These are phyloP conservation scores for Sphaerulina musiva DNA, from an alignment of 2,329 filamentous ascomycete species.

Conservation along the genomic window DNA sequence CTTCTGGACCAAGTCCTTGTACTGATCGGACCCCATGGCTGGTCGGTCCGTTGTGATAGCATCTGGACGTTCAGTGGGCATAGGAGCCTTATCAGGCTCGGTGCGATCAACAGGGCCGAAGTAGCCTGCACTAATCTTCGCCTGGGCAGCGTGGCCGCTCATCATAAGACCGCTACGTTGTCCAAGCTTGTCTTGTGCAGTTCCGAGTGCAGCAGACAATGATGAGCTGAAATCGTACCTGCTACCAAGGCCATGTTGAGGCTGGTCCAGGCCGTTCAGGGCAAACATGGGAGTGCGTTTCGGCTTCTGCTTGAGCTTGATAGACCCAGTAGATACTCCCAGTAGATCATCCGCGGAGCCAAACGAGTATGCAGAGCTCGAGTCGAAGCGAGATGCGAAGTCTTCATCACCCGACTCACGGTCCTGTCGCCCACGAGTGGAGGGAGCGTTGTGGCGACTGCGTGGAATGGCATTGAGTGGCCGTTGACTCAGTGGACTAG, in stretches of 20 bases:
- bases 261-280: constrained; percentile 36
- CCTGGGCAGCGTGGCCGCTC: constrained; percentile 28
- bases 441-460: constrained; percentile 42
- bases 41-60: constrained; percentile 56
- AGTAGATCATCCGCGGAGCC: constrained; percentile 39
- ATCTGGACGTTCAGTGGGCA: constrained; percentile 41
- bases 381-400: constrained; percentile 56
- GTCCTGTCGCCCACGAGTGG: constrained; percentile 45
- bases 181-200: constrained; percentile 58
- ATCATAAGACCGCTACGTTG: constrained; percentile 48
- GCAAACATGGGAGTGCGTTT: constrained; percentile 55
- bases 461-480: constrained; percentile 48
- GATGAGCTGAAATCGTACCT: constrained; percentile 97
- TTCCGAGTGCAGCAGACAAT: constrained; percentile 71
- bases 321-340: constrained; percentile 52
- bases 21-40: constrained; percentile 76
- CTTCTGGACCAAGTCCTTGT: constrained; percentile 95
- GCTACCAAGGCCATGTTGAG: constrained; percentile 66
- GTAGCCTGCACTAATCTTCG: constrained; percentile 37
- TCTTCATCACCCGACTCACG: constrained; percentile 55
- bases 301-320: constrained; percentile 65
- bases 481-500: constrained; percentile 35
- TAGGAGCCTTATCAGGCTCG: constrained; percentile 27
- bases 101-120: constrained; percentile 35
- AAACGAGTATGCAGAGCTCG: constrained; percentile 39